Conservation (phyloP, 1,139 yeast species). For the Kodamaea sp. region DNA sequence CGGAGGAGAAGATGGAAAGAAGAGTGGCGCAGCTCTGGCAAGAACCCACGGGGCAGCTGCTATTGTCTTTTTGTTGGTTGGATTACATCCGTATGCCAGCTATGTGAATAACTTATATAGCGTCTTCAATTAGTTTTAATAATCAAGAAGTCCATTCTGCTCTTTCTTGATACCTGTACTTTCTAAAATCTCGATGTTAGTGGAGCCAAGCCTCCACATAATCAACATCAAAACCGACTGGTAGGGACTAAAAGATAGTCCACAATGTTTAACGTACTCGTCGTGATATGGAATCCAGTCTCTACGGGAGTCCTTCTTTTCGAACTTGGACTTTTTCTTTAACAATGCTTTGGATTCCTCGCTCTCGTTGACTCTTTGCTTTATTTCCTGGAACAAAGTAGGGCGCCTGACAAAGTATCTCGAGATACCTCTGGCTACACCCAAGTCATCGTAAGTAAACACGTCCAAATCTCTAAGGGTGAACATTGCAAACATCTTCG, state of each 20-base stretch:
- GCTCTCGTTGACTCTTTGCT: constrained; percentile 28
- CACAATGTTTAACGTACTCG: constrained; percentile 55
- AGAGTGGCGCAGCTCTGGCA: no score
- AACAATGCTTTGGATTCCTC: constrained; percentile 32
- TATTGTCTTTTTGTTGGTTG: no score
- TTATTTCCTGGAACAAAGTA: constrained; percentile 44
- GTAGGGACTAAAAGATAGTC: constrained; percentile 65
- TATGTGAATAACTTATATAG: no score
- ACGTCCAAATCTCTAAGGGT: constrained; percentile 67
- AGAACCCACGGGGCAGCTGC: not conserved
- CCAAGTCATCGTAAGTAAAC: constrained; percentile 79
- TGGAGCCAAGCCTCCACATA: constrained; percentile 69
- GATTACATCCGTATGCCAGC: no score
- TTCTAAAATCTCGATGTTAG: constrained; percentile 52
- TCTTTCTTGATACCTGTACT: constrained; percentile 3
- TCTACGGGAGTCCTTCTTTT: constrained; percentile 41
- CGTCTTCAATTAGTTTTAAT: no score
- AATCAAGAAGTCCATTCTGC: no score
- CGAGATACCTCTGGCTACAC: constrained; percentile 80
- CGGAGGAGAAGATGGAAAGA: constrained; percentile 32
- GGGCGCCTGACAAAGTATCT: constrained; percentile 61
- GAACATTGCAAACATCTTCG: constrained; percentile 81
- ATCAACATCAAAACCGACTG: constrained; percentile 68
- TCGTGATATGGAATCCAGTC: constrained; percentile 67
- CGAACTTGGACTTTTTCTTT: constrained; percentile 39